Evolutionary conservation across 1,284 basidiomycete genomes (phyloP).

Genomic region (Schizophyllum amplum): DNA sequence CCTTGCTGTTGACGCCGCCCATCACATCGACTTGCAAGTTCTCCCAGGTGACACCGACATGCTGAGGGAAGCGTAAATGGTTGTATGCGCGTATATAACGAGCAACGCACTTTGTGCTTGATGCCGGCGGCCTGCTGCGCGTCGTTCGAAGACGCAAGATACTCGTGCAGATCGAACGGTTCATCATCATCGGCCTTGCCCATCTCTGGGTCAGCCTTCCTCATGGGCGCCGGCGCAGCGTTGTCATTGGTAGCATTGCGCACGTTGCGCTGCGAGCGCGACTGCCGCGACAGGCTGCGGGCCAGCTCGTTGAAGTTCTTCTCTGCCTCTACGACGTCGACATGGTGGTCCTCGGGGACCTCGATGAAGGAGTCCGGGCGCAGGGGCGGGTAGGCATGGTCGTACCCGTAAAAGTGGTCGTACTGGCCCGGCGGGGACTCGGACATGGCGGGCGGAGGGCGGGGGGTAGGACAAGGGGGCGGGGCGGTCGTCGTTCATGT

Average conservation of each 20-base stretch:
- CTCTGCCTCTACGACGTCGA: conserved; percentile 42
- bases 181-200: conserved; percentile 24
- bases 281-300: conserved; percentile 24
- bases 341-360: conserved; percentile 9
- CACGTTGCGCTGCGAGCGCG: conserved; percentile 12
- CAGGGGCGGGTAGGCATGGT: not conserved
- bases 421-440: not conserved
- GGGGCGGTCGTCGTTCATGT: not conserved
- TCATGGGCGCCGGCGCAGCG: conserved; percentile 15
- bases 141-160: conserved; percentile 63
- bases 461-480: not conserved
- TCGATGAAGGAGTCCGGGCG: not conserved
- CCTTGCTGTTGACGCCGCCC: conserved; percentile 57
- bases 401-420: not conserved
- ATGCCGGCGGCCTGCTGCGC: conserved; percentile 66
- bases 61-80: conserved; percentile 20
- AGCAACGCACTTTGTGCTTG: conserved; percentile 22
- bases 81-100: not conserved
- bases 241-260: conserved; percentile 14
- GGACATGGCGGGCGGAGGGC: not conserved
- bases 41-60: conserved; percentile 78
- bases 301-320: conserved; percentile 47
- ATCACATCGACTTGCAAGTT: conserved; percentile 64
- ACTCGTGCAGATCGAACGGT: conserved; percentile 69
- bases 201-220: conserved; percentile 39